These are phyloP conservation scores for Caryopteris hybrid DNA, from an alignment of 305 asterid species.

Conservation along the genomic window DNA sequence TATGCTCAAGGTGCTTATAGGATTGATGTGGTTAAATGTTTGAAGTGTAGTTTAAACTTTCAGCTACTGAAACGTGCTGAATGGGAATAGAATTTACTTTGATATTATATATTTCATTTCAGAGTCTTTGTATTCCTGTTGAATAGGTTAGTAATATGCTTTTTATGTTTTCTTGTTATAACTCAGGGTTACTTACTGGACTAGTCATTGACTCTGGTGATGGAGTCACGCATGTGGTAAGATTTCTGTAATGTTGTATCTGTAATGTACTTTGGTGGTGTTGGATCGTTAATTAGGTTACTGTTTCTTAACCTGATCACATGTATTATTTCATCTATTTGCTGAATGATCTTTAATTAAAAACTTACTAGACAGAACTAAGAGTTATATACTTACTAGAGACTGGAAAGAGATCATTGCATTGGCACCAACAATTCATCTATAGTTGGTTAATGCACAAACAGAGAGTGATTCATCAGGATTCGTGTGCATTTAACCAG, in stretches of 20 bases:
- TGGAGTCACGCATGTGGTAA: slow-evolving; percentile 98
- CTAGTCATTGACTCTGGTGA: slow-evolving; percentile 96
- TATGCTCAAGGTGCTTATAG: slow-evolving; percentile 89
- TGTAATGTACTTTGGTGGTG: slow-evolving; percentile 7
- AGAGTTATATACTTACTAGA: not conserved
- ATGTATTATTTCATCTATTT: slow-evolving; percentile 4
- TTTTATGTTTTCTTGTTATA: slow-evolving; percentile 20
- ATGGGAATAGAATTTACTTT: slow-evolving; percentile 6
- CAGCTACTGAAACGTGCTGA: slow-evolving; percentile 6
- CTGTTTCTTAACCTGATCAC: not conserved
- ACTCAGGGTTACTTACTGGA: slow-evolving; percentile 90
- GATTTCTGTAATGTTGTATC: slow-evolving; percentile 10
- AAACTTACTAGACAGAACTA: not conserved
- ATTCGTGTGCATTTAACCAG: slow-evolving; percentile 8
- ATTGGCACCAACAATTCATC: not conserved
- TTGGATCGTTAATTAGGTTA: not conserved
- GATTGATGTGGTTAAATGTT: slow-evolving; percentile 24
- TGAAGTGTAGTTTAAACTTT: not conserved
- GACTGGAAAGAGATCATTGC: not conserved
- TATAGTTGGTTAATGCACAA: not conserved
- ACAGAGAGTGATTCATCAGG: not conserved
- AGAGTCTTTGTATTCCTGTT: slow-evolving; percentile 6
- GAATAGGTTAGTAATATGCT: slow-evolving; percentile 16
- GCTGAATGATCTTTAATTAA: slow-evolving; percentile 7
- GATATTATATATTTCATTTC: not conserved